Base-by-base conservation (phyloP, 371 early-diverging fungal genomes). In the Hamiltosporidium tvaerminnensis region DNA sequence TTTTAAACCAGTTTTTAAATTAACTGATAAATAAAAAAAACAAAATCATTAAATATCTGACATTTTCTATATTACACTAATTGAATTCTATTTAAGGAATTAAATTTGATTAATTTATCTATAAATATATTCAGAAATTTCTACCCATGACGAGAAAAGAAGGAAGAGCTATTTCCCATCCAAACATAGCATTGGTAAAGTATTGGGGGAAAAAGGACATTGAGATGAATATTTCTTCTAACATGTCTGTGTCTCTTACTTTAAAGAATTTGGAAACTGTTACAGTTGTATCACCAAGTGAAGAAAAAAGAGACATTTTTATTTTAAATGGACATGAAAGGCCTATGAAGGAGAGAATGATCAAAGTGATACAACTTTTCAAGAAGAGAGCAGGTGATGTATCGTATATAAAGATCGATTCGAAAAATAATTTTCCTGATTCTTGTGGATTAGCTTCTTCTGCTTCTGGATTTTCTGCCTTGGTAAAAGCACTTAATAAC, bases 381-480 rank as follows among this genome's bases (percentile, higher is more conserved):
- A 66, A 44, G 33, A 36, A 61, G 44, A 61, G 1, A 1, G 10
- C 38, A 1, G 36, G 55, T 35, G 47, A 64, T 37, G 7, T 10
- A 1, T 9, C 5, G 5, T n/a, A 23, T 47, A 44, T 68, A 39
- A 49, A 23, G 14, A 63, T 68, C 41, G 60, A 35, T 38, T 68
- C 68, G 14, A 36, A 37, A 67, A 96, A 94, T 83, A 93, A 90
- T 82, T 94, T 96, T 75, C 94, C 96, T 30, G 92, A 94, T 3
- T 93, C 93, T 38, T 93, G 93, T 4, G 96, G 96, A n/a, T 80
- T 96, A 44, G 96, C 96, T n/a, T 91, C 92, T 48, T 90, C 91
- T 16, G 94, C 96, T 14, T 88, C 90, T 10, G 96, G 96, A 1
- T 87, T 88, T 57, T 91, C 96, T 30, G 89, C 89, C 64, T 81